Percentiles rank a stretch among this genome's conserved stretches.
Conservation (phyloP, 352 stramenopile species). For the Peronospora belbahrii region DNA sequence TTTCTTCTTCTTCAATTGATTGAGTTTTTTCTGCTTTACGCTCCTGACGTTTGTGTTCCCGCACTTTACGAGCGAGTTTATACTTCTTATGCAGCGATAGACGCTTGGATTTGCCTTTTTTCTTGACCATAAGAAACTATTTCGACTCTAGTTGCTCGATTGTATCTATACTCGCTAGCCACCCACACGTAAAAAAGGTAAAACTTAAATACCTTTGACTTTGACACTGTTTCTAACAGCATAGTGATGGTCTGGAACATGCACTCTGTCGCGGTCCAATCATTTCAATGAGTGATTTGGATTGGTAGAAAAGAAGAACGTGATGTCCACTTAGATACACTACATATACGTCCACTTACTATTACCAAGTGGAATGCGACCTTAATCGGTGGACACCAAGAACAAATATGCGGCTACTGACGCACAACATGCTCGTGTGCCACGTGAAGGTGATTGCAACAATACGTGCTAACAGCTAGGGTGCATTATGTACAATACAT, state of each 20-base stretch:
- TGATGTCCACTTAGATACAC: conserved; percentile 18
- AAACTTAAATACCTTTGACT: background rate
- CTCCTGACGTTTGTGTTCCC: conserved; percentile 92
- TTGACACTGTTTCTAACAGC: background rate
- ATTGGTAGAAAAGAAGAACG: conserved; percentile 23
- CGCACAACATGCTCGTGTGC: conserved; percentile 85
- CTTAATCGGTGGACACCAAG: background rate
- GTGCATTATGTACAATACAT: background rate
- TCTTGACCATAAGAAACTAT: conserved; percentile 93
- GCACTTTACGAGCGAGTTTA: conserved; percentile 90
- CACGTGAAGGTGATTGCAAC: conserved; percentile 56
- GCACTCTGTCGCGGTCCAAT: conserved; percentile 23
- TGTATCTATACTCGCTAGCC: no score
- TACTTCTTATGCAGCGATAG: conserved; percentile 98
- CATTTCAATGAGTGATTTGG: conserved; percentile 29
- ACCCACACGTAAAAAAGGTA: no score
- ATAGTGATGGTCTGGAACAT: no score
- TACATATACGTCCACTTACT: conserved; percentile 6
- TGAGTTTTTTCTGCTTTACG: conserved; percentile 88
- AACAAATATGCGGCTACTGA: conserved; percentile 65
- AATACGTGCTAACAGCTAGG: background rate
- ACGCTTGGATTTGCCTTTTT: conserved; percentile 97
- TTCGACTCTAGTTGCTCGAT: no score
- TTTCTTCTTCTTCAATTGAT: conserved; percentile 89
- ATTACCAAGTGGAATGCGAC: background rate